Conservation (phyloP, 352 stramenopile genomes). For the Pythium phragmitis region DNA sequence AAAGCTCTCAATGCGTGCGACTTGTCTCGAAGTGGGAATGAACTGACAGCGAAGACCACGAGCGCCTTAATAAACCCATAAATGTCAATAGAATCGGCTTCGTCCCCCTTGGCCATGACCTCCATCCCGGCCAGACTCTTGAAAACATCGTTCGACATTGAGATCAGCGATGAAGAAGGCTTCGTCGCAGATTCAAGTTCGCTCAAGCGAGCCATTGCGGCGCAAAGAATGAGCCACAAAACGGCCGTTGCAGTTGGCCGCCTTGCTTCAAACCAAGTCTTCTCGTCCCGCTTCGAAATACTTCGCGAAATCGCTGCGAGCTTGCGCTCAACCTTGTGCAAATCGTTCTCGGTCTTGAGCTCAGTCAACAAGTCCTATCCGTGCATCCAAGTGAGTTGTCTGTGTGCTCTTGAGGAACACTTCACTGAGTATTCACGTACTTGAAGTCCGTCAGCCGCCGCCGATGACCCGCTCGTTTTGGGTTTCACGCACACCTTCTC, state of each 20-base stretch:
- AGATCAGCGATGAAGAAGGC: background rate
- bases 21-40: conserved; percentile 18
- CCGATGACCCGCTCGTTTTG: background rate
- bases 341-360: background rate
- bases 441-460: background rate
- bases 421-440: background rate
- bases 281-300: background rate
- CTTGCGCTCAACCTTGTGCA: conserved; percentile 10
- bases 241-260: conserved; percentile 1
- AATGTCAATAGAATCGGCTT: background rate
- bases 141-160: background rate
- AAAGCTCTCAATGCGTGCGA: background rate
- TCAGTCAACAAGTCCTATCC: background rate
- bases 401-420: background rate
- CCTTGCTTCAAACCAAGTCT: conserved; percentile 1
- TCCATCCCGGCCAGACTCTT: conserved; percentile 13
- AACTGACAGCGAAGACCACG: conserved; percentile 3
- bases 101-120: background rate
- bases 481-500: conserved; percentile 19
- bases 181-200: conserved; percentile 8
- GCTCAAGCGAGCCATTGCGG: conserved; percentile 9
- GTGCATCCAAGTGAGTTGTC: background rate
- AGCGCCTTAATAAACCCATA: conserved; percentile 9
- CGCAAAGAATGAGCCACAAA: conserved; percentile 13
- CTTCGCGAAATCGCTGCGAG: background rate